Percentiles rank a stretch among this genome's conserved stretches.
Evolutionary conservation across 495 filamentous ascomycete species (phyloP).

Genomic region (Pseudoneurospora amorphoporcata): DNA sequence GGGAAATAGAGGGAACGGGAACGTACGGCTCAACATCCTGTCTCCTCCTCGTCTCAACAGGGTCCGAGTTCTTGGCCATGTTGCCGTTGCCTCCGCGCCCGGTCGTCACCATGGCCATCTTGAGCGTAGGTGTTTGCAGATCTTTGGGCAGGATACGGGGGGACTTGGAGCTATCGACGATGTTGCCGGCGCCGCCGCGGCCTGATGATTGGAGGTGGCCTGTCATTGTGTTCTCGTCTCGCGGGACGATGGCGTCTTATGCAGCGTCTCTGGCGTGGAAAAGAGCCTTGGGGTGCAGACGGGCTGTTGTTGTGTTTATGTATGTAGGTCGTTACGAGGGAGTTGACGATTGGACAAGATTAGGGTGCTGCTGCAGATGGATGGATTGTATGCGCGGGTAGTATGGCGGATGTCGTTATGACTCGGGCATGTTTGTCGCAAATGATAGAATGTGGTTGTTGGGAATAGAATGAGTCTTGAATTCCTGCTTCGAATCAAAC

Average conservation of each 20-base stretch:
- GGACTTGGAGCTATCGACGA: constrained; percentile 46
- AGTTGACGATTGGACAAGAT: background rate
- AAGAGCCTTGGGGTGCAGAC: background rate
- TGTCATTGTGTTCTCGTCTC: constrained; percentile 16
- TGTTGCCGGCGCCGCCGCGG: constrained; percentile 62
- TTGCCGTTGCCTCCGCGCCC: constrained; percentile 57
- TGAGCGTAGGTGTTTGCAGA: constrained; percentile 73
- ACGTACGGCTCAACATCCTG: constrained; percentile 67
- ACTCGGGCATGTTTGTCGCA: background rate
- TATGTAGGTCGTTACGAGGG: background rate
- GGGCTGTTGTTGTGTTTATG: background rate
- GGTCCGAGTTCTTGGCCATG: constrained; percentile 60
- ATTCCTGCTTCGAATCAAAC: background rate
- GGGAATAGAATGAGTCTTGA: background rate
- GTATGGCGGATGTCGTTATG: background rate
- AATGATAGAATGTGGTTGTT: background rate
- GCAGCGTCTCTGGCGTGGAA: background rate
- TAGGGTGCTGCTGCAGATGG: background rate
- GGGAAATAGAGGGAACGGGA: background rate
- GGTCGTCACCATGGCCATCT: constrained; percentile 72
- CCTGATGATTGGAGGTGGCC: constrained; percentile 33
- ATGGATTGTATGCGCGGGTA: background rate
- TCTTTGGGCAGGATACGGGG: constrained; percentile 43
- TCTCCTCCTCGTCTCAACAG: constrained; percentile 57
- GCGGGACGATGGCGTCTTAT: background rate